Conservation (phyloP, 2,329 filamentous ascomycete species). For the Pyricularia pennisetigena region DNA sequence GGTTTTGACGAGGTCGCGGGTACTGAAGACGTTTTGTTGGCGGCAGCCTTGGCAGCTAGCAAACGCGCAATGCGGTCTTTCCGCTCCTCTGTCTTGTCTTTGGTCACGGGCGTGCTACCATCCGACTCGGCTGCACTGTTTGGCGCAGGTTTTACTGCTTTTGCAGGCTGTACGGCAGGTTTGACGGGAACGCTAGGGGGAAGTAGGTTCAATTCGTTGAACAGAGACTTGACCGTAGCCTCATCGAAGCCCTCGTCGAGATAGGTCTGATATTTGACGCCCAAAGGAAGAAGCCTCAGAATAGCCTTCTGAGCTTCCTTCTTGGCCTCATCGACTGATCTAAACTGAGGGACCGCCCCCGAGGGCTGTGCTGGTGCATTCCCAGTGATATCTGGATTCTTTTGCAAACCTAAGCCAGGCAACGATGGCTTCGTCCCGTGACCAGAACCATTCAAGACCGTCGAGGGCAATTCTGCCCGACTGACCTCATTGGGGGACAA, state of each 20-base stretch:
- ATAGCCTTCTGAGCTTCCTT: conserved; percentile 59
- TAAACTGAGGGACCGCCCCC: conserved; percentile 10
- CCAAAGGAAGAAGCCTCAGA: conserved; percentile 51
- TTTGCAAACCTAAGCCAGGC: not conserved
- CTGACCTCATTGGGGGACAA: conserved; percentile 39
- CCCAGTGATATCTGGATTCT: not conserved
- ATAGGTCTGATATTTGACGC: conserved; percentile 65
- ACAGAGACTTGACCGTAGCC: conserved; percentile 51
- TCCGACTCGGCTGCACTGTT: not conserved
- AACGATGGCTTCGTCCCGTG: not conserved
- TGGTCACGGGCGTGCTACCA: not conserved
- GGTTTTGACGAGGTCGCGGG: conserved; percentile 8
- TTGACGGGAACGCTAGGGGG: not conserved
- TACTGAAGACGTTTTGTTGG: conserved; percentile 28
- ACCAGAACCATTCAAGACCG: not conserved
- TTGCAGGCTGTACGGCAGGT: not conserved
- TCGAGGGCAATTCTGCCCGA: conserved; percentile 9
- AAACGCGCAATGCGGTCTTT: conserved; percentile 70
- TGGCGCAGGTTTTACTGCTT: not conserved
- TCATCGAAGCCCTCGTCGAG: conserved; percentile 63
- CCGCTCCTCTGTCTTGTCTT: conserved; percentile 41
- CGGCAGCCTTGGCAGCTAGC: conserved; percentile 60
- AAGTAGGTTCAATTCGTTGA: conserved; percentile 54
- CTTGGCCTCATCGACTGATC: conserved; percentile 30
- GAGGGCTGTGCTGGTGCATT: not conserved